Conservation (phyloP, 768 basidiomycete species). For the Russula sp. region DNA sequence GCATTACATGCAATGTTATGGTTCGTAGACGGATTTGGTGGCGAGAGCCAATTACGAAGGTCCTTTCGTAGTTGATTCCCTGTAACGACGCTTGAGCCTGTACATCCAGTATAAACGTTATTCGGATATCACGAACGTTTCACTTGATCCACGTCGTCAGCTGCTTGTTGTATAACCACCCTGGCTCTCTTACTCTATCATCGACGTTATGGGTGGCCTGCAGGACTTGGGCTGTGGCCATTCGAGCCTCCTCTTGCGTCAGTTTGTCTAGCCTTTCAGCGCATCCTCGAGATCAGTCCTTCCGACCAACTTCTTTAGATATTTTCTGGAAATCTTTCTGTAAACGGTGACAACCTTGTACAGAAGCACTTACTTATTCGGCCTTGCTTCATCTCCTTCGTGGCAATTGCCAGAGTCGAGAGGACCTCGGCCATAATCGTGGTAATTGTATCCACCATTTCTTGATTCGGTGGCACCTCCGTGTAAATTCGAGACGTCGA, state of each 20-base stretch:
- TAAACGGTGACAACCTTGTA: neutral
- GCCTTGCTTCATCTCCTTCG: neutral
- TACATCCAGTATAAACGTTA: neutral
- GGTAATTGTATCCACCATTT: neutral
- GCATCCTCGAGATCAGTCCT: neutral
- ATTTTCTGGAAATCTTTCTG: neutral
- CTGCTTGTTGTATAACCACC: neutral
- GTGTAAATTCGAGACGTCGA: neutral
- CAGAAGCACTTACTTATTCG: neutral
- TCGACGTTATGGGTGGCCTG: neutral
- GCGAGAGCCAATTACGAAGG: slow-evolving; percentile 12
- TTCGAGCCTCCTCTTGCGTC: no score
- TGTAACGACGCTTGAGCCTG: neutral
- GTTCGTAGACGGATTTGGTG: slow-evolving; percentile 9
- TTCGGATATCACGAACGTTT: neutral
- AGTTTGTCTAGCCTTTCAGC: no score
- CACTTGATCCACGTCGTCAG: neutral
- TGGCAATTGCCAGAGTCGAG: neutral
- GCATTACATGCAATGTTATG: neutral
- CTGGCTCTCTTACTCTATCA: neutral
- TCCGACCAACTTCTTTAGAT: neutral
- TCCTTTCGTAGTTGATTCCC: neutral
- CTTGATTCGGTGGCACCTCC: neutral
- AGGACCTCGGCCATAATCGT: slow-evolving; percentile 4
- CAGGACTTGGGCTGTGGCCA: neutral